These are phyloP conservation scores for Eucalyptus polyanthemos DNA, from an alignment of 345 rosid genomes.

Conservation along the genomic window DNA sequence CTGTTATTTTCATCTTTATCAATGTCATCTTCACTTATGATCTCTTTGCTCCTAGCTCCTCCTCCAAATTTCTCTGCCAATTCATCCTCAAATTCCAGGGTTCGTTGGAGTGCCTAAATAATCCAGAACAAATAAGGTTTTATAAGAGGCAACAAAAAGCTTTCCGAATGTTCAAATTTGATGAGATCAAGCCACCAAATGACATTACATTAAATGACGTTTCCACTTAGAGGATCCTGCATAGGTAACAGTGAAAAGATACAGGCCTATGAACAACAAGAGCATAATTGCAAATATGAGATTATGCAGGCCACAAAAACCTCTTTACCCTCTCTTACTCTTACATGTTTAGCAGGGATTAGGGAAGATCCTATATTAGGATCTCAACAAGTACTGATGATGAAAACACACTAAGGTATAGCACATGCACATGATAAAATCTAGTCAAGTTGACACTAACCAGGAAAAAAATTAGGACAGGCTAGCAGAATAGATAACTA, in stretches of 20 bases:
- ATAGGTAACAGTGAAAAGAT: neutral
- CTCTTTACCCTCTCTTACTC: neutral
- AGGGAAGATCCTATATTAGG: neutral
- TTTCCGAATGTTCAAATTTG: neutral
- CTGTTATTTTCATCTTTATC: slow-evolving; percentile 48
- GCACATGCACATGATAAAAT: neutral
- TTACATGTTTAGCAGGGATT: neutral
- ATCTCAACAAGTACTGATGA: neutral
- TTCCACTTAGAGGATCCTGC: neutral
- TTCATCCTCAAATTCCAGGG: slow-evolving; percentile 94
- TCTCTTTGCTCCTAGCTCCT: slow-evolving; percentile 49
- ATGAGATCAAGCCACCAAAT: neutral
- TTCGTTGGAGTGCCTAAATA: slow-evolving; percentile 79
- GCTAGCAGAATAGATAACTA: neutral
- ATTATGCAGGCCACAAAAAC: neutral
- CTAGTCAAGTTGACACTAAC: neutral
- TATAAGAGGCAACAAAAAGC: neutral
- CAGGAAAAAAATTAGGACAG: neutral
- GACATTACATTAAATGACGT: neutral
- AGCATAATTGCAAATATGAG: neutral
- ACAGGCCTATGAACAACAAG: neutral
- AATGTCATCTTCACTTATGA: slow-evolving; percentile 69
- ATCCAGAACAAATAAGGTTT: neutral
- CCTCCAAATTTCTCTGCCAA: slow-evolving; percentile 95
- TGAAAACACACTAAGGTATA: neutral